Conservation (phyloP, 345 rosid species). For the Eucalyptus polyanthemos region DNA sequence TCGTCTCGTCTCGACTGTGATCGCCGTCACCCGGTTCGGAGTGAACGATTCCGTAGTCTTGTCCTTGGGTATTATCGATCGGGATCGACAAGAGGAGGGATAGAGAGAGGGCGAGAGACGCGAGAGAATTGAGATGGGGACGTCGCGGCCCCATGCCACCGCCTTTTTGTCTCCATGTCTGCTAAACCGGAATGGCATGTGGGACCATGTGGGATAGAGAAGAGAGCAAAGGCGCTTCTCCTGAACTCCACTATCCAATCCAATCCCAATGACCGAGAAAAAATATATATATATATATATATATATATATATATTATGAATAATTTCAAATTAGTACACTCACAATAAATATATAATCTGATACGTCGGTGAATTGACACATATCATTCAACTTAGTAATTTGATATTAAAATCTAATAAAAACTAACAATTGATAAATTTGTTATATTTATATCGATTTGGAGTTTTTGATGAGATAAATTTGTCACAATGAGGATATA, state of each 20-base stretch:
- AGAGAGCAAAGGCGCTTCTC: not conserved
- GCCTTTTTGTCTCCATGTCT: not conserved
- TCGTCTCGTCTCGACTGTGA: not conserved
- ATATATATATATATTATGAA: no score
- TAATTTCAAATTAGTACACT: no score
- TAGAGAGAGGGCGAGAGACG: not conserved
- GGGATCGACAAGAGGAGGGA: not conserved
- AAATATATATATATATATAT: no score
- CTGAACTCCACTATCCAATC: not conserved
- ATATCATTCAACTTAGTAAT: rapidly evolving
- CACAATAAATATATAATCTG: rapidly evolving
- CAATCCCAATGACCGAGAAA: not conserved
- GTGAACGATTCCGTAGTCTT: not conserved
- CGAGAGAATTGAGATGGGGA: not conserved
- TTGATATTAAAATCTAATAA: rapidly evolving
- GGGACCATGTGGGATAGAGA: not conserved
- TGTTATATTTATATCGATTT: rapidly evolving
- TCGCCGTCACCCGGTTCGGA: not conserved
- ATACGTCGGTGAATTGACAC: rapidly evolving
- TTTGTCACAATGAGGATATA: rapidly evolving
- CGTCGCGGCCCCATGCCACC: not conserved
- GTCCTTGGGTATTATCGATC: not conserved
- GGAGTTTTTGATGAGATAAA: rapidly evolving
- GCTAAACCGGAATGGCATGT: not conserved
- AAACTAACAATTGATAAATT: rapidly evolving